Conservation (phyloP, 495 filamentous ascomycete genomes). For the Daldinia bambusicola region DNA sequence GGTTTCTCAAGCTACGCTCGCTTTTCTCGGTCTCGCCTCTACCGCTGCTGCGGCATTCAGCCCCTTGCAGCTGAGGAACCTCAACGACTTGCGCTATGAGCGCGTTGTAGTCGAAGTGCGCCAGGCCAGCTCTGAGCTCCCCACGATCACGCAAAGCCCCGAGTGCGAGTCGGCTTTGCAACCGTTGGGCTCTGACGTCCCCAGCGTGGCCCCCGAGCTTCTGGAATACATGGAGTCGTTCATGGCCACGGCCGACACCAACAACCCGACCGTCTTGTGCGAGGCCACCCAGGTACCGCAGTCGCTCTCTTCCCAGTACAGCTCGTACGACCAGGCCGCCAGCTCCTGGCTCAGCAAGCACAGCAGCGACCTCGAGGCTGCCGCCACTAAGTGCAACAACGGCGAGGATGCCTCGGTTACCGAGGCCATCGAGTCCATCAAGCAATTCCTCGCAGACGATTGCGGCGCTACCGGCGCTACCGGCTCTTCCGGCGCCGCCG, state of each 20-base stretch:
- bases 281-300: constrained; percentile 19
- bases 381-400: constrained; percentile 19
- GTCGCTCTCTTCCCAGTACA: constrained; percentile 27
- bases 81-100: constrained; percentile 17
- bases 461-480: neutral
- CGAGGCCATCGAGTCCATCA: constrained; percentile 6
- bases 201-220: constrained; percentile 1
- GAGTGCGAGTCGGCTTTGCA: constrained; percentile 7
- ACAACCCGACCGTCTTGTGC: constrained; percentile 20
- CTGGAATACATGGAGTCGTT: constrained; percentile 10
- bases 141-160: neutral
- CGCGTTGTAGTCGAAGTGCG: constrained; percentile 37
- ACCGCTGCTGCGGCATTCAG: constrained; percentile 24
- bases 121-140: constrained; percentile 6
- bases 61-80: constrained; percentile 18
- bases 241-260: constrained; percentile 12
- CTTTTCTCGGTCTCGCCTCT: constrained; percentile 33
- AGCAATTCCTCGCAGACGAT: neutral
- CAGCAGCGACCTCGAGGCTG: constrained; percentile 18
- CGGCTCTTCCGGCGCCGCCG: neutral
- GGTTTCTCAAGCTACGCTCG: constrained; percentile 24
- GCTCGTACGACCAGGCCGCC: constrained; percentile 31
- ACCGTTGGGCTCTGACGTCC: constrained; percentile 23
- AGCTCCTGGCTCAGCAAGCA: constrained; percentile 36
- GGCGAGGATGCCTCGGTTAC: constrained; percentile 1